Evolutionary conservation across 257 asterid genomes (phyloP).

Genomic region (Eustoma russellianum): DNA sequence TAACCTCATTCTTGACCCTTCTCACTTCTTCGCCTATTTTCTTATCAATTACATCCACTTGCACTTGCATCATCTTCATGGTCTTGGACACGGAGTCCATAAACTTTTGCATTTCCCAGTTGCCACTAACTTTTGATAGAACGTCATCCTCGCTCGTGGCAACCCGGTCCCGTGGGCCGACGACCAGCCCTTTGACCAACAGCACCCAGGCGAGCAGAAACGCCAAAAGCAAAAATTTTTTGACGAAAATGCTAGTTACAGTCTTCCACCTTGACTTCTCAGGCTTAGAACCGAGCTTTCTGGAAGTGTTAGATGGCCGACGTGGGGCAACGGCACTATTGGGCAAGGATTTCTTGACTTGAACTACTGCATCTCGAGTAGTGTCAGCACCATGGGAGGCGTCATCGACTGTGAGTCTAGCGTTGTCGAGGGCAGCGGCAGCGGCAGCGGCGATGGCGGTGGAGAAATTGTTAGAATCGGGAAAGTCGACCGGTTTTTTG

Average conservation of each 20-base stretch:
- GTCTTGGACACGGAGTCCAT: constrained; percentile 33
- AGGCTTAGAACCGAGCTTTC: constrained; percentile 26
- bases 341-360: constrained; percentile 26
- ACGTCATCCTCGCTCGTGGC: neutral
- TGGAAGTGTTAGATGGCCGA: constrained; percentile 22
- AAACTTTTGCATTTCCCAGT: constrained; percentile 42
- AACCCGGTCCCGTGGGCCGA: constrained; percentile 3
- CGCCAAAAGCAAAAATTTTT: constrained; percentile 41
- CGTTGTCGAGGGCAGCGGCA: constrained; percentile 14
- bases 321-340: constrained; percentile 13
- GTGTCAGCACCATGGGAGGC: constrained; percentile 11
- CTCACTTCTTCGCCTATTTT: constrained; percentile 40
- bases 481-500: constrained; percentile 26
- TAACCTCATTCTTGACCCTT: constrained; percentile 42
- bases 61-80: constrained; percentile 68
- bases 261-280: constrained; percentile 70
- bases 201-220: constrained; percentile 43
- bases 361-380: constrained; percentile 21
- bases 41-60: constrained; percentile 55
- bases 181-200: constrained; percentile 36
- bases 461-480: constrained; percentile 15
- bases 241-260: constrained; percentile 40
- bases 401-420: constrained; percentile 28
- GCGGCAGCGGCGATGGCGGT: constrained; percentile 16
- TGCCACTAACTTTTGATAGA: constrained; percentile 50